Evolutionary conservation across 2,329 filamentous ascomycete genomes (phyloP).

Genomic region (Tympanopsis confertula): DNA sequence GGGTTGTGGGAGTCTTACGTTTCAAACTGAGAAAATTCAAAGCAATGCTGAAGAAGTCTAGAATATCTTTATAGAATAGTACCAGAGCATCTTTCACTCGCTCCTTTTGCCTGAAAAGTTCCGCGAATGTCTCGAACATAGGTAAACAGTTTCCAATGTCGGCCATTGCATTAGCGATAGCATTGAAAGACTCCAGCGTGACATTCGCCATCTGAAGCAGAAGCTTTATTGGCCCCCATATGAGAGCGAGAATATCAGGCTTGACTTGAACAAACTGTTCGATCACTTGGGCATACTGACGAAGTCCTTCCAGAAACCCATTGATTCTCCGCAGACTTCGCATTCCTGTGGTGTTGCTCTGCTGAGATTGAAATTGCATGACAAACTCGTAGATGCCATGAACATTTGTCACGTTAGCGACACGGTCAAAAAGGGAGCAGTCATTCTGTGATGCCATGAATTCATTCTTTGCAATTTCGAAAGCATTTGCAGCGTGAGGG

Average conservation of each 20-base stretch:
- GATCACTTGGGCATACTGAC: conserved; percentile 13
- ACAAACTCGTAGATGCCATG: no score
- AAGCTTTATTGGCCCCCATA: conserved; percentile 22
- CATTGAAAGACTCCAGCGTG: conserved; percentile 3
- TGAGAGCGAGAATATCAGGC: conserved; percentile 17
- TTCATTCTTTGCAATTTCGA: no score
- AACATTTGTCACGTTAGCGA: no score
- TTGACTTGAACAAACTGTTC: conserved; percentile 18
- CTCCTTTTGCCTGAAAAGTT: not conserved
- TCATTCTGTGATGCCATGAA: no score
- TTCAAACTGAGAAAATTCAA: not conserved
- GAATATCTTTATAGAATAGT: not conserved
- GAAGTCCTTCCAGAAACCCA: conserved; percentile 15
- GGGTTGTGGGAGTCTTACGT: no score
- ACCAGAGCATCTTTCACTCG: conserved; percentile 1
- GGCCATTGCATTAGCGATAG: conserved; percentile 4
- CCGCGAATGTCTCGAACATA: not conserved
- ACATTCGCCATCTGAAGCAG: conserved; percentile 8
- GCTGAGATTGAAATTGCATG: no score
- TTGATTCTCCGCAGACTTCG: conserved; percentile 16
- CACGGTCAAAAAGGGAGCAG: no score
- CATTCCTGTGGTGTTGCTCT: no score
- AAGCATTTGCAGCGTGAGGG: no score
- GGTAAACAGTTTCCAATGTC: conserved; percentile 11
- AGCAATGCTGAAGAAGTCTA: not conserved